phyloP scores from a whole-genome alignment of 2,329 filamentous ascomycete genomes.

The Aspergillus aculeatus region DNA sequence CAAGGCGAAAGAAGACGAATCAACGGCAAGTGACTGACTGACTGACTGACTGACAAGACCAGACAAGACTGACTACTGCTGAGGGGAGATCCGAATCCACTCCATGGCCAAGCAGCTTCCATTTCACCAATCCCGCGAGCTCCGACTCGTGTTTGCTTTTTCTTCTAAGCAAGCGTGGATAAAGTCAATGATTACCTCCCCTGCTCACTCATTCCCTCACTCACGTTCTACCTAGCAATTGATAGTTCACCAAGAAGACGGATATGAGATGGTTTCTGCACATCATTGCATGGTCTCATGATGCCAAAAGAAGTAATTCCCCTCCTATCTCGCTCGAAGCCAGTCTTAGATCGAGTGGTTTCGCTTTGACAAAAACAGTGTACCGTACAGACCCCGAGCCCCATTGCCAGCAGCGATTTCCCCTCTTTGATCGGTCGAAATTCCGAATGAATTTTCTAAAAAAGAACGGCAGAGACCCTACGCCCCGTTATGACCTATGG shows the following conservation, averaged over 20 bases:
- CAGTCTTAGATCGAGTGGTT: not conserved
- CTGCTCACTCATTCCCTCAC: not conserved
- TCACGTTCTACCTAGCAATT: not conserved
- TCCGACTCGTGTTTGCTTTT: constrained; percentile 8
- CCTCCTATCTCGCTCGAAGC: not conserved
- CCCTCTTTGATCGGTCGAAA: not conserved
- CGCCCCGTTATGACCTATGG: not conserved
- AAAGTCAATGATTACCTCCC: not conserved
- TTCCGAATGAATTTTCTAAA: not conserved
- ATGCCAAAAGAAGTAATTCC: not conserved
- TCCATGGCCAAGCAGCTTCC: constrained; percentile 1
- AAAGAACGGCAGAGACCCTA: not conserved
- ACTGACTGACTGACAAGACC: not conserved
- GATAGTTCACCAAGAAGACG: not conserved
- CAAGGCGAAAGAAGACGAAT: constrained; percentile 3
- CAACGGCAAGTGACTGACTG: not conserved
- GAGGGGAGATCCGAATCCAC: constrained; percentile 10
- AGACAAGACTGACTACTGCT: constrained; percentile 5
- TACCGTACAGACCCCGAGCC: not conserved
- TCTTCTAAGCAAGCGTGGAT: not conserved
- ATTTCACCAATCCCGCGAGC: constrained; percentile 11
- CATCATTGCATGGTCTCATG: not conserved
- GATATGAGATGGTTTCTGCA: not conserved
- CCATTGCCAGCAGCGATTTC: not conserved
- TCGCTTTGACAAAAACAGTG: not conserved